These are phyloP conservation scores for Xylaria polymorpha DNA, from an alignment of 2,329 filamentous ascomycete genomes.

Conservation along the genomic window DNA sequence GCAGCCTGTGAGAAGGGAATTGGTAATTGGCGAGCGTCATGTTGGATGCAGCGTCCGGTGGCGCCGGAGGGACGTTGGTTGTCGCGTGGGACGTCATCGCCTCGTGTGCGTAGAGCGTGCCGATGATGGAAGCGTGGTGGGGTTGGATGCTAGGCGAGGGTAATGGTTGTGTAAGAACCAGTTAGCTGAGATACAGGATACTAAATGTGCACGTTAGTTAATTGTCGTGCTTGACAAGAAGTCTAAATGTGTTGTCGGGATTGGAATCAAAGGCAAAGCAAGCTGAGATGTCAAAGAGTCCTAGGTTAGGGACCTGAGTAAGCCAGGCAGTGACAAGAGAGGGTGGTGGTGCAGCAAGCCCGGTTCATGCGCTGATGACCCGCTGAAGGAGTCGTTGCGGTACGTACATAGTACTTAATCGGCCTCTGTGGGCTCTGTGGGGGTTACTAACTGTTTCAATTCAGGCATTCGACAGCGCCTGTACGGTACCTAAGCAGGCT, in stretches of 20 bases:
- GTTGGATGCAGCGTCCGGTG: constrained; percentile 39
- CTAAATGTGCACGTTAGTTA: background rate
- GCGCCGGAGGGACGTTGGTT: constrained; percentile 28
- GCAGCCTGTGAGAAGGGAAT: constrained; percentile 71
- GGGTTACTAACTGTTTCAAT: background rate
- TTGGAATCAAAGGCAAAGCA: too few species aligned
- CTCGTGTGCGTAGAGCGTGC: constrained; percentile 6
- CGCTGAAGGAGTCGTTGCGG: constrained; percentile 3
- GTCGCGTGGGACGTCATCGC: constrained; percentile 39
- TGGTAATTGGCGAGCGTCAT: constrained; percentile 60
- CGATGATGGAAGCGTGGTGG: background rate
- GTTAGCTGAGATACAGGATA: background rate
- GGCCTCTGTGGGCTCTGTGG: constrained; percentile 14
- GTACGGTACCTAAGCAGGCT: background rate
- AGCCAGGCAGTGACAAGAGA: background rate
- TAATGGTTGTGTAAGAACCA: background rate
- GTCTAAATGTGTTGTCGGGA: background rate
- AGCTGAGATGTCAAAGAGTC: constrained; percentile 7
- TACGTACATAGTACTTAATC: background rate
- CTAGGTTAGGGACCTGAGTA: background rate
- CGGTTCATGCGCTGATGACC: constrained; percentile 2
- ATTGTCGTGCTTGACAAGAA: background rate
- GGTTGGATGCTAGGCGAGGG: background rate
- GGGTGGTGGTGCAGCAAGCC: background rate
- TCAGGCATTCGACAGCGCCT: background rate